Evolutionary conservation across 352 stramenopile species (phyloP).

Genomic region (Phytophthora cajani): DNA sequence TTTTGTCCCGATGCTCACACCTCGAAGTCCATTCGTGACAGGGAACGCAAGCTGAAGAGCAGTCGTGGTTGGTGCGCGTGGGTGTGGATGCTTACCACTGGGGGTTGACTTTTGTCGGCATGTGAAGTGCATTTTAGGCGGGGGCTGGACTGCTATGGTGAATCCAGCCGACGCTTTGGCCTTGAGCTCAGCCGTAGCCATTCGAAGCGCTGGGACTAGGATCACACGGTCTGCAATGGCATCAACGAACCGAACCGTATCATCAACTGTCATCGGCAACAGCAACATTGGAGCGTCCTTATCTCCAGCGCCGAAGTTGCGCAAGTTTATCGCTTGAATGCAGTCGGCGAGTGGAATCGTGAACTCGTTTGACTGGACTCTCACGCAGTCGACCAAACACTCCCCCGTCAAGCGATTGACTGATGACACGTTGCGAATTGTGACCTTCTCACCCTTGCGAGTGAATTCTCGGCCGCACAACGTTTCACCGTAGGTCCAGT

Average conservation of each 20-base stretch:
- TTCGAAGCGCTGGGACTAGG: conserved; percentile 48
- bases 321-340: conserved; percentile 68
- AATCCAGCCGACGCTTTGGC: conserved; percentile 39
- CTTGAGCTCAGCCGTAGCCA: conserved; percentile 64
- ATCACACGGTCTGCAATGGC: conserved; percentile 42
- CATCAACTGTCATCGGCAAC: conserved; percentile 46
- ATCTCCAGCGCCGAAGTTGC: conserved; percentile 37
- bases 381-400: conserved; percentile 46
- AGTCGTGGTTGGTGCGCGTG: not conserved
- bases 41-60: conserved; percentile 47
- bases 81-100: not conserved
- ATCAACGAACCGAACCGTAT: conserved; percentile 49
- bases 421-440: conserved; percentile 43
- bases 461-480: conserved; percentile 52
- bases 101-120: conserved; percentile 19
- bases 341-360: conserved; percentile 47
- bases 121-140: conserved; percentile 56
- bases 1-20: conserved; percentile 56
- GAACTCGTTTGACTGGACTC: conserved; percentile 1
- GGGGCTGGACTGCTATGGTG: conserved; percentile 54
- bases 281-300: conserved; percentile 21
- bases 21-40: conserved; percentile 53
- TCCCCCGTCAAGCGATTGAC: conserved; percentile 49
- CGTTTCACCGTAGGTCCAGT: conserved; percentile 59
- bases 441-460: conserved; percentile 39